A percentile compares a stretch with the other conserved stretches of the same genome.
phyloP scores from a whole-genome alignment of 768 basidiomycete genomes.

The Suillus occidentalis region DNA sequence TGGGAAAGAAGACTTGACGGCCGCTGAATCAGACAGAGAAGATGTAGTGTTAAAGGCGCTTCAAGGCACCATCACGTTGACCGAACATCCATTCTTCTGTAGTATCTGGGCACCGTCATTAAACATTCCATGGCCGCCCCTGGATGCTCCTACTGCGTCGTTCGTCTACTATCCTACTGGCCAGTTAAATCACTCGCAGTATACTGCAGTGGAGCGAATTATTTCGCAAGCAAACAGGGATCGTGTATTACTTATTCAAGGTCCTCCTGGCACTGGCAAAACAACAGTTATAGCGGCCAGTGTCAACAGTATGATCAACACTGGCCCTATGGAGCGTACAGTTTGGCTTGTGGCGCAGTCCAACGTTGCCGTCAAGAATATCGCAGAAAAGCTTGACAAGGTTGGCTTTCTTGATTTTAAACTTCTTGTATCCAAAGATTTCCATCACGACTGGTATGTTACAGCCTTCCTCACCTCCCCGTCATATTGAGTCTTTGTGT shows the following conservation, averaged over 20 bases:
- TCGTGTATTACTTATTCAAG: constrained; percentile 30
- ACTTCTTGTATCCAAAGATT: constrained; percentile 46
- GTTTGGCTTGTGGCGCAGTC: constrained; percentile 49
- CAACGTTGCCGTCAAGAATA: constrained; percentile 54
- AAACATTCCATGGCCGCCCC: constrained; percentile 18
- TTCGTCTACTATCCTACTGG: constrained; percentile 4
- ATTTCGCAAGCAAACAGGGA: constrained; percentile 23
- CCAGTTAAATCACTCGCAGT: constrained; percentile 30
- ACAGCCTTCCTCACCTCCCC: background rate
- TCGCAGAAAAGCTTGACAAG: constrained; percentile 44
- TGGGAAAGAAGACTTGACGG: constrained; percentile 55
- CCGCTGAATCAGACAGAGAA: constrained; percentile 43
- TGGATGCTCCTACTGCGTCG: background rate
- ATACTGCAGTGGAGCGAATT: constrained; percentile 28
- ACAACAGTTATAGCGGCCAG: constrained; percentile 43
- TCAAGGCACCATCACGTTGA: constrained; percentile 16
- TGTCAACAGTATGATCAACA: constrained; percentile 23
- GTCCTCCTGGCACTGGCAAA: constrained; percentile 46
- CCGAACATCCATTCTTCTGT: constrained; percentile 25
- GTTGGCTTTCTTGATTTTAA: constrained; percentile 35
- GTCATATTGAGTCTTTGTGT: constrained; percentile 1
- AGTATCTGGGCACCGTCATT: constrained; percentile 29
- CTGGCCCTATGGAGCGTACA: constrained; percentile 11
- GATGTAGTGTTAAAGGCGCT: constrained; percentile 23
- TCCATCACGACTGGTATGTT: constrained; percentile 46